Percentiles rank a stretch among this genome's conserved stretches.
Evolutionary conservation across 768 basidiomycete species (phyloP).

Genomic region (Saitozyma sp.): DNA sequence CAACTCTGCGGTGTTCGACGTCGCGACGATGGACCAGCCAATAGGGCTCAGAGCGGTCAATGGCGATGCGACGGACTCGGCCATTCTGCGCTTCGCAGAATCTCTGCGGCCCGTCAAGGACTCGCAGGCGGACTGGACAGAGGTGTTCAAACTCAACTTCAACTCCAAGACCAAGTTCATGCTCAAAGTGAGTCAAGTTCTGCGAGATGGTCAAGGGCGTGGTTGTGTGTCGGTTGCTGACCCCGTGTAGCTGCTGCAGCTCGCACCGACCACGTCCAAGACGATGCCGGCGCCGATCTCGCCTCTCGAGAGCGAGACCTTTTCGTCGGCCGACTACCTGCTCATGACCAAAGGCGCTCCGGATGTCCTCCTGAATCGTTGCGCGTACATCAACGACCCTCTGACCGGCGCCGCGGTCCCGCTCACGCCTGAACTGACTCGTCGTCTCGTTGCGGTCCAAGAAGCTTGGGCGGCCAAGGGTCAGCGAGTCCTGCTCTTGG

Average conservation of each 20-base stretch:
- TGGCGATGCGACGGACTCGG: constrained; percentile 66
- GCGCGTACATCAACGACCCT: constrained; percentile 53
- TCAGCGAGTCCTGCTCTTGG: constrained; percentile 63
- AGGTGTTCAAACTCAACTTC: constrained; percentile 46
- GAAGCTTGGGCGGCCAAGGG: constrained; percentile 61
- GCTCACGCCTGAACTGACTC: constrained; percentile 38
- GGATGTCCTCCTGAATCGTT: constrained; percentile 53
- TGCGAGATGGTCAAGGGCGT: constrained; percentile 14
- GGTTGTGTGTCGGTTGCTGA: background rate
- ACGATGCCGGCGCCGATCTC: constrained; percentile 40
- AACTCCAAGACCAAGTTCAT: constrained; percentile 62
- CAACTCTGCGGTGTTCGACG: constrained; percentile 59
- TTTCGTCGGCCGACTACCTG: constrained; percentile 40
- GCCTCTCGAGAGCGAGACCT: constrained; percentile 26
- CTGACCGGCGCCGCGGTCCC: constrained; percentile 52
- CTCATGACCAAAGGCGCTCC: constrained; percentile 65
- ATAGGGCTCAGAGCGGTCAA: constrained; percentile 47
- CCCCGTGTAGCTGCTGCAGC: constrained; percentile 11
- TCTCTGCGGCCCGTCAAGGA: constrained; percentile 28
- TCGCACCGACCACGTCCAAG: constrained; percentile 5
- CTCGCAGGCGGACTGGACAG: constrained; percentile 49
- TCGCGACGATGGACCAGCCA: constrained; percentile 48
- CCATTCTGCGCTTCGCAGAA: constrained; percentile 59
- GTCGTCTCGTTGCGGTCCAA: constrained; percentile 42
- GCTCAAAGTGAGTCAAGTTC: constrained; percentile 53